Evolutionary conservation across 306 rosid genomes (phyloP).

Genomic region (Dalbergia cultrata): DNA sequence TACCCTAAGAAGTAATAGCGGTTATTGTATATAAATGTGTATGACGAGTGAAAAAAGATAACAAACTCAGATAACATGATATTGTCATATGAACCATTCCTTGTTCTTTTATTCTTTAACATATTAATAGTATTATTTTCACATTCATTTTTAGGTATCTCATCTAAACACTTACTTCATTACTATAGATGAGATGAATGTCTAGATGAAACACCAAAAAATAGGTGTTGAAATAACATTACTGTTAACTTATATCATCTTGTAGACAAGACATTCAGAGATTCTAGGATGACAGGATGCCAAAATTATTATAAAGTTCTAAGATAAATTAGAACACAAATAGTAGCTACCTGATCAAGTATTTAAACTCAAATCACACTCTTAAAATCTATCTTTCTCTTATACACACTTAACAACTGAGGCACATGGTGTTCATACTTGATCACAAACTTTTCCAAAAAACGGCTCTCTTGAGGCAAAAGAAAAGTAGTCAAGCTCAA

Average conservation of each 20-base stretch:
- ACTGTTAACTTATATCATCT: not conserved
- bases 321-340: not conserved
- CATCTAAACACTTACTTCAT: no score
- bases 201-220: no score
- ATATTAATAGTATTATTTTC: no score
- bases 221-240: not conserved
- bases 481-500: slow-evolving; percentile 39
- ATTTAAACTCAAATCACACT: slow-evolving; percentile 23
- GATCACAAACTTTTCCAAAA: slow-evolving; percentile 34
- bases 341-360: not conserved
- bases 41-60: not conserved
- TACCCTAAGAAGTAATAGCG: no score
- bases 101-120: not conserved
- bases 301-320: not conserved
- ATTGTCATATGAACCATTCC: not conserved
- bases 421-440: slow-evolving; percentile 41
- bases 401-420: slow-evolving; percentile 40
- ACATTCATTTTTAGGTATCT: no score
- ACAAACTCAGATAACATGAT: not conserved
- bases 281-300: not conserved
- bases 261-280: not conserved
- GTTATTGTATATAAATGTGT: no score
- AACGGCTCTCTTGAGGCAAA: slow-evolving; percentile 23
- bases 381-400: slow-evolving; percentile 34
- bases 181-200: no score